Percentiles rank a stretch among this genome's conserved stretches.
These are phyloP conservation scores for Aschersonia sp. DNA, from an alignment of 2,329 filamentous ascomycete genomes.

Conservation along the genomic window DNA sequence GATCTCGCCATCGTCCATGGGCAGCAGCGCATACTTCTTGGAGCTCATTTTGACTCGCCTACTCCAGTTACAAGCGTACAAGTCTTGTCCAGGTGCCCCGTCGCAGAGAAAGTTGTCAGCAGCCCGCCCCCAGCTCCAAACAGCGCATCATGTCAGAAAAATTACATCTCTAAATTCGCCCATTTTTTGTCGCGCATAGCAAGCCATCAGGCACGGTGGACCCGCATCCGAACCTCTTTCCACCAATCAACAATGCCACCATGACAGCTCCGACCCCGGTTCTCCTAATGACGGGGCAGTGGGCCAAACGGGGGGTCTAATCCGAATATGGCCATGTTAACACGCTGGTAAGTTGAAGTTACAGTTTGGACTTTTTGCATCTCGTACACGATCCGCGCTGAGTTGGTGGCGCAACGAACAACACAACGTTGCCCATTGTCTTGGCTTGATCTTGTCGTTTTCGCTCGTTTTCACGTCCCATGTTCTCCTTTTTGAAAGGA, in stretches of 20 bases:
- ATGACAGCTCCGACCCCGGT: not conserved
- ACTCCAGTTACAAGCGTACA: not conserved
- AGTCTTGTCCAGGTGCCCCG: not conserved
- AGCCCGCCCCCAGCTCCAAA: not conserved
- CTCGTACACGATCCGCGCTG: too few relatives aligned
- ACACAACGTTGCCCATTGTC: too few relatives aligned
- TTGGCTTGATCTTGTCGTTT: too few relatives aligned
- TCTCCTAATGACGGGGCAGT: not conserved
- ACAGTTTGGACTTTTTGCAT: too few relatives aligned
- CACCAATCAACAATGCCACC: too few relatives aligned
- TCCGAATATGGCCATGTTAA: constrained; percentile 12
- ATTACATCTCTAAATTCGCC: too few relatives aligned
- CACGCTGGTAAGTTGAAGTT: constrained; percentile 15
- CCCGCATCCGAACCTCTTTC: too few relatives aligned
- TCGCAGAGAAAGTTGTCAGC: not conserved
- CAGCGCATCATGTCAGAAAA: not conserved
- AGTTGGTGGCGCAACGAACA: too few relatives aligned
- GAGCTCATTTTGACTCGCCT: constrained; percentile 24
- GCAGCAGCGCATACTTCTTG: constrained; percentile 52
- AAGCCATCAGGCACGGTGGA: too few relatives aligned
- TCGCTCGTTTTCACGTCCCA: too few relatives aligned
- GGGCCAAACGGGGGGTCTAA: not conserved
- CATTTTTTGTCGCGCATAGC: too few relatives aligned
- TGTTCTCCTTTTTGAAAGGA: too few relatives aligned
- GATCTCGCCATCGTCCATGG: constrained; percentile 53